These are phyloP conservation scores for Arctium lappa DNA, from an alignment of 129 eudicot genomes.

Conservation along the genomic window DNA sequence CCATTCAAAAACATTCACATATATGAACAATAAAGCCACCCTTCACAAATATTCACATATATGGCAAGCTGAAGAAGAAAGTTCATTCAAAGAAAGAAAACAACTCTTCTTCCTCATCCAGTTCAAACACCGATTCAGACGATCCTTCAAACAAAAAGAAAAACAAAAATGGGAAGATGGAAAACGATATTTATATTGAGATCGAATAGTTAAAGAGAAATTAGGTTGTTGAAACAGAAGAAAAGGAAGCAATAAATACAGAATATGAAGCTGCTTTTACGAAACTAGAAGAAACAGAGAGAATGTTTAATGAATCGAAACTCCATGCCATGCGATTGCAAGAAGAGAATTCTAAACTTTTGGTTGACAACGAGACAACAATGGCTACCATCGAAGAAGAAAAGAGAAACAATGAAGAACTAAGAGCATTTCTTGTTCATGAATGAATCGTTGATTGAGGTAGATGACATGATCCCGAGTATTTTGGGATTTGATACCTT, in stretches of 20 bases:
- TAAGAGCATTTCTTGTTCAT: slow-evolving; percentile 26
- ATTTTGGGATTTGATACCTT: too few relatives aligned
- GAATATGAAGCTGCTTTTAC: slow-evolving; percentile 23
- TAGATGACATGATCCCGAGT: too few relatives aligned
- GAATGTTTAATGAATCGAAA: too few relatives aligned
- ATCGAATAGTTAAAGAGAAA: slow-evolving; percentile 45
- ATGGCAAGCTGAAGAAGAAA: too few relatives aligned
- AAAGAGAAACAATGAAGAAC: slow-evolving; percentile 32
- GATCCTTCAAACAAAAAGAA: too few relatives aligned
- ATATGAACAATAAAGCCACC: too few relatives aligned
- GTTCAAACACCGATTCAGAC: too few relatives aligned
- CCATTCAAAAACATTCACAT: too few relatives aligned
- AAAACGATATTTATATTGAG: slow-evolving; percentile 33
- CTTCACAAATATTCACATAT: too few relatives aligned
- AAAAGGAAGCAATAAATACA: slow-evolving; percentile 43
- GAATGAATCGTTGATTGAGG: too few relatives aligned
- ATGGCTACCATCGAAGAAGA: slow-evolving; percentile 36
- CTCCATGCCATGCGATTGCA: neutral
- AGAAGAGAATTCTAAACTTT: slow-evolving; percentile 48
- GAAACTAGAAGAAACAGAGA: neutral
- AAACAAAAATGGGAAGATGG: neutral
- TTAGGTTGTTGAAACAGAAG: slow-evolving; percentile 40
- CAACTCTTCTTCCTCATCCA: too few relatives aligned
- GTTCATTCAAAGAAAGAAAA: too few relatives aligned
- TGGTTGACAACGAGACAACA: slow-evolving; percentile 43